phyloP scores from a whole-genome alignment of 179 eudicot genomes.

The Gypsophila paniculata region DNA sequence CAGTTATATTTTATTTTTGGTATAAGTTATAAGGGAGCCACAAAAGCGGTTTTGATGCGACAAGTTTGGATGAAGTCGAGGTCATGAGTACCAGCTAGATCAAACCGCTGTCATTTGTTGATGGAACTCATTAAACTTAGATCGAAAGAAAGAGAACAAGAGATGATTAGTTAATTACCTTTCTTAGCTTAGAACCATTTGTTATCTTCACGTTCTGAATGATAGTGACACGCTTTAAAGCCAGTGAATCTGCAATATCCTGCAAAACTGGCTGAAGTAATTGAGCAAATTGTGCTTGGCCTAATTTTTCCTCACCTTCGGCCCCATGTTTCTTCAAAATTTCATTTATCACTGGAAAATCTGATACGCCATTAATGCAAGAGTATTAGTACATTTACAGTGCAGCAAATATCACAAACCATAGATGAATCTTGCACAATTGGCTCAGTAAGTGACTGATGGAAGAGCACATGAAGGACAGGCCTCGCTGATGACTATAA shows the following conservation, averaged over 20 bases:
- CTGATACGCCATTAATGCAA: constrained; percentile 25
- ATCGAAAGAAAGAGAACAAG: not conserved
- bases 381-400: not conserved
- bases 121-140: not conserved
- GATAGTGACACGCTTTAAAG: constrained; percentile 42
- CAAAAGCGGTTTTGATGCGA: no score
- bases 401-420: constrained; percentile 1
- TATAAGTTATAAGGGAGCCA: no score
- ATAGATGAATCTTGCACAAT: not conserved
- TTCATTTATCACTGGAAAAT: constrained; percentile 39
- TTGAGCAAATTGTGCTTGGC: constrained; percentile 68
- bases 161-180: constrained; percentile 30
- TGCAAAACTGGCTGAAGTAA: constrained; percentile 54
- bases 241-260: constrained; percentile 59
- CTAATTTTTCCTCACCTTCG: constrained; percentile 56
- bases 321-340: constrained; percentile 60
- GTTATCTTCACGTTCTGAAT: constrained; percentile 50
- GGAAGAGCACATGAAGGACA: not conserved
- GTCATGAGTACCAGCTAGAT: no score
- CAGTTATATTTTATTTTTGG: not conserved
- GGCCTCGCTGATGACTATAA: not conserved
- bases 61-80: no score
- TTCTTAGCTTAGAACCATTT: constrained; percentile 55
- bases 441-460: not conserved
- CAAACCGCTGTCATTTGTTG: not conserved